phyloP scores from a whole-genome alignment of 1,139 yeast genomes.

The Geotrichum bryndzae region DNA sequence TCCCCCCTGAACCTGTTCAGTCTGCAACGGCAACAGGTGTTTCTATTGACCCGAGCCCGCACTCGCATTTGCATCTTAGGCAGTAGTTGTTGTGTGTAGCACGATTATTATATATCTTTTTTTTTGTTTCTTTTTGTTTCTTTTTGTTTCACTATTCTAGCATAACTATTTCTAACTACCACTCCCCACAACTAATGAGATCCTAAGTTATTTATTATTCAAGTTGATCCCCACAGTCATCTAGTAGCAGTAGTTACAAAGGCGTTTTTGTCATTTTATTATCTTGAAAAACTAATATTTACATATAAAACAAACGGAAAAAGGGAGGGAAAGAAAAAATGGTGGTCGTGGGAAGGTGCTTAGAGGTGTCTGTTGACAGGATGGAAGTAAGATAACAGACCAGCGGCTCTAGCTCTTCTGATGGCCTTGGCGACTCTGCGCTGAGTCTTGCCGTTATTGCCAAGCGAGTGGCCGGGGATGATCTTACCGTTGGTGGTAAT shows the following conservation, averaged over 20 bases:
- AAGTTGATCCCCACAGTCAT: not conserved
- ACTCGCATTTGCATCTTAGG: not conserved
- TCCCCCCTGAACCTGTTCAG: not conserved
- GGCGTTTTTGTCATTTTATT: not conserved
- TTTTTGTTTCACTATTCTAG: not conserved
- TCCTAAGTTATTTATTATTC: not conserved
- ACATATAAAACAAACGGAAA: not conserved
- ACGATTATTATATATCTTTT: not conserved
- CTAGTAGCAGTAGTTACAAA: not conserved
- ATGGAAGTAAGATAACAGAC: constrained; percentile 59
- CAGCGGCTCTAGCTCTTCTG: constrained; percentile 62
- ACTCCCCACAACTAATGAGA: not conserved
- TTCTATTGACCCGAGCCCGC: not conserved
- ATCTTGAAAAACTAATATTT: not conserved
- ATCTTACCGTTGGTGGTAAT: constrained; percentile 61
- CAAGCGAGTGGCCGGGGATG: constrained; percentile 52
- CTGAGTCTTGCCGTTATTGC: constrained; percentile 54
- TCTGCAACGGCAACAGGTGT: not conserved
- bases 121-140: not conserved
- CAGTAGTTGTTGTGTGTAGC: not conserved
- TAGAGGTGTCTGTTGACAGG: constrained; percentile 37
- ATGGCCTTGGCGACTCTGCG: constrained; percentile 57
- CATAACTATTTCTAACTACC: not conserved
- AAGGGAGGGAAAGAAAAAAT: not conserved
- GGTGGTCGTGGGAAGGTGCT: not conserved